Conservation (phyloP, 305 asterid genomes). For the Solanum aculeatissimum region DNA sequence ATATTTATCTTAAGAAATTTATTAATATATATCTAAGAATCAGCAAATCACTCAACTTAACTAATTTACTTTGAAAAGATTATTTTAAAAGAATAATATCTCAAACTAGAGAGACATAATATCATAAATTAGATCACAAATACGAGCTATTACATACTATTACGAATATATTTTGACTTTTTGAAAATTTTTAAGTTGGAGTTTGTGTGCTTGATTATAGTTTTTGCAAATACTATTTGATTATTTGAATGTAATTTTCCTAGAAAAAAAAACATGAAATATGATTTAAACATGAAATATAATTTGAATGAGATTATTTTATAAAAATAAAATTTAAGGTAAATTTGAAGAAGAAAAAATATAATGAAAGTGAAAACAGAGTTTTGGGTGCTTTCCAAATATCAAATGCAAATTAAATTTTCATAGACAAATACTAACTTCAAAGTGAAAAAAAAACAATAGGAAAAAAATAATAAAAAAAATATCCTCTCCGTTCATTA, state of each 20-base stretch:
- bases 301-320: background rate
- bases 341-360: too few species aligned
- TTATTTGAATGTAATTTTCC: background rate
- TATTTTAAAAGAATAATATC: too few species aligned
- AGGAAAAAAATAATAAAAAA: too few species aligned
- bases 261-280: background rate
- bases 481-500: too few species aligned
- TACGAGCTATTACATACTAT: background rate
- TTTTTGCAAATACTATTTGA: background rate
- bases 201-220: background rate
- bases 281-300: background rate
- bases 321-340: too few species aligned
- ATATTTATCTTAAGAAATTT: too few species aligned
- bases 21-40: too few species aligned
- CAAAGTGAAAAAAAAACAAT: background rate
- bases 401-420: background rate
- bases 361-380: too few species aligned
- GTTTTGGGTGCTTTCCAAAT: too few species aligned
- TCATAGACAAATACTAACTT: background rate
- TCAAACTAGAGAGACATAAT: background rate
- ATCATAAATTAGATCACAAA: background rate
- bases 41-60: too few species aligned
- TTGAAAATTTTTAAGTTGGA: background rate
- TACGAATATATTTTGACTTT: background rate
- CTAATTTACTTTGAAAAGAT: too few species aligned